These are phyloP conservation scores for Linnemannia exigua DNA, from an alignment of 192 early-diverging fungal genomes.

Conservation along the genomic window DNA sequence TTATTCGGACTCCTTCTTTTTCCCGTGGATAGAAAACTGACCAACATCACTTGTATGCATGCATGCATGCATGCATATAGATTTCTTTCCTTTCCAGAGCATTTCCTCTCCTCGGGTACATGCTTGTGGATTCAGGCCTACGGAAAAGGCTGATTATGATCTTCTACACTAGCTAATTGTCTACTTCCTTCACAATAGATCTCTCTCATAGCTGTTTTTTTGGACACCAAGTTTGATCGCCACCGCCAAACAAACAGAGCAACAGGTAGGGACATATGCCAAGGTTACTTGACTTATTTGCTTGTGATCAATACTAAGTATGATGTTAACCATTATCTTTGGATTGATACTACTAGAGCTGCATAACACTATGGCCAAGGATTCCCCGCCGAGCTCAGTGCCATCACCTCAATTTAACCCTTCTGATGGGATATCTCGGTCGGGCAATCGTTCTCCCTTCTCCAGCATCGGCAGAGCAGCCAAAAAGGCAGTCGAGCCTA, in stretches of 20 bases:
- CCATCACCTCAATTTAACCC: background rate
- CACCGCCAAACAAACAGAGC: too few species aligned
- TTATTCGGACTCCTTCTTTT: too few species aligned
- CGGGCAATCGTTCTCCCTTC: background rate
- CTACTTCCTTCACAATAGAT: too few species aligned
- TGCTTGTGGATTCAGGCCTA: background rate
- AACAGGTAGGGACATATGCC: too few species aligned
- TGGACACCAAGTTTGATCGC: too few species aligned
- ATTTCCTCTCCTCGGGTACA: background rate
- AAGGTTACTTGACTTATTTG: background rate
- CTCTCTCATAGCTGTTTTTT: too few species aligned
- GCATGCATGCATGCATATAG: too few species aligned
- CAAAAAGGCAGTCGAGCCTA: background rate
- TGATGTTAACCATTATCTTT: too few species aligned
- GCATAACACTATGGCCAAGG: background rate
- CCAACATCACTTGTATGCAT: too few species aligned
- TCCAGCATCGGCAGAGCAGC: background rate
- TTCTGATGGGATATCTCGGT: background rate
- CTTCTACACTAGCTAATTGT: background rate
- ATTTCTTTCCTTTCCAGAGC: background rate
- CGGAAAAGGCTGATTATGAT: too few species aligned
- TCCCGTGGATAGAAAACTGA: too few species aligned
- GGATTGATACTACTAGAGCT: too few species aligned
- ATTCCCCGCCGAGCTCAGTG: background rate
- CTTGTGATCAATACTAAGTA: background rate